Conservation (phyloP, 2,329 filamentous ascomycete genomes). For the Cladophialophora bantiana region DNA sequence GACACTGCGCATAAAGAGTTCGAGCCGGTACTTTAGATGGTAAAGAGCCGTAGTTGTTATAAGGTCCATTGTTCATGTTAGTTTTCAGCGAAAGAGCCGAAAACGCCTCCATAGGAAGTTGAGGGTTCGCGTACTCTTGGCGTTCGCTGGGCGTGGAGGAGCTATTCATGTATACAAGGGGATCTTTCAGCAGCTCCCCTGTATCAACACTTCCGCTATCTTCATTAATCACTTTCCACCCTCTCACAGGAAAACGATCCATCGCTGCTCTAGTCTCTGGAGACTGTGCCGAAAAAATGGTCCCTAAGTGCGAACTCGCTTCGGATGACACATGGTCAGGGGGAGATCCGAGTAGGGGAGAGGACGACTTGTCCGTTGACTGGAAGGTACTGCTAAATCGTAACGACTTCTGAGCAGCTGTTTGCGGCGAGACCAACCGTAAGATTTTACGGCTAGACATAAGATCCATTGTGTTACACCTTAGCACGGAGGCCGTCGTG, state of each 20-base stretch:
- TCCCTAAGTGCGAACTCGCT: conserved; percentile 58
- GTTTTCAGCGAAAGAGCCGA: conserved; percentile 75
- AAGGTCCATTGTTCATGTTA: conserved; percentile 51
- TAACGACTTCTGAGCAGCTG: conserved; percentile 62
- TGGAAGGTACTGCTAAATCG: conserved; percentile 69
- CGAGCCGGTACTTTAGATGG: conserved; percentile 58
- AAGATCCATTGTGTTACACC: conserved; percentile 63
- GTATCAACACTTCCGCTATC: conserved; percentile 68
- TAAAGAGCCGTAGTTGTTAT: conserved; percentile 58
- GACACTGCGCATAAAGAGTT: conserved; percentile 62
- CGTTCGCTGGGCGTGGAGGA: conserved; percentile 57
- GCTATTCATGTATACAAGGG: conserved; percentile 73
- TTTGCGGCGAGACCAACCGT: conserved; percentile 44
- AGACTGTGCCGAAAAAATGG: conserved; percentile 68
- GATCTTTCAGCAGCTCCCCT: conserved; percentile 67
- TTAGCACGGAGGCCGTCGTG: conserved; percentile 45
- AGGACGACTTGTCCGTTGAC: conserved; percentile 63
- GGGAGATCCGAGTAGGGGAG: conserved; percentile 54
- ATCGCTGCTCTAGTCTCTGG: conserved; percentile 60
- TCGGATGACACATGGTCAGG: conserved; percentile 62
- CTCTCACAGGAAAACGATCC: conserved; percentile 60
- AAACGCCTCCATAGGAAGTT: conserved; percentile 74
- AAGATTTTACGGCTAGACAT: conserved; percentile 47
- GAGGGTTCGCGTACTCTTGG: conserved; percentile 74
- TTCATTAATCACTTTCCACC: conserved; percentile 70